Evolutionary conservation across 495 filamentous ascomycete species (phyloP).

Genomic region (Halenospora varia): DNA sequence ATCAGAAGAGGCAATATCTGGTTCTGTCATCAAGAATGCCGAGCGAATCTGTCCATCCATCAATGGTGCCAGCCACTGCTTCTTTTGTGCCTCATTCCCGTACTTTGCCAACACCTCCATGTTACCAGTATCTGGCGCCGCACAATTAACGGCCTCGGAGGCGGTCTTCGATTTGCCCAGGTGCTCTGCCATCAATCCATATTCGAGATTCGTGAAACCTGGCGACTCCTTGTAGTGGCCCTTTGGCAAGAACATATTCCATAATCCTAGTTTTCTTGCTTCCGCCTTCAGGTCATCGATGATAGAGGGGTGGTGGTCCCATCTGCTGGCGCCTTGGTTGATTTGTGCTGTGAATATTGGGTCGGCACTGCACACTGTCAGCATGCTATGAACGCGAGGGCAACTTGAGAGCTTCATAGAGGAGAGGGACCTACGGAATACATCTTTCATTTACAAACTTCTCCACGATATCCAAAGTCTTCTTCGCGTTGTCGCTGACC

Average conservation of each 20-base stretch:
- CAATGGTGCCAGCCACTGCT: slow-evolving; percentile 76
- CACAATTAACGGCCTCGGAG: slow-evolving; percentile 86
- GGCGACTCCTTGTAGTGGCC: slow-evolving; percentile 93
- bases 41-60: slow-evolving; percentile 83
- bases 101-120: slow-evolving; percentile 97
- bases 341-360: slow-evolving; percentile 73
- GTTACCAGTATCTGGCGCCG: slow-evolving; percentile 90
- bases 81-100: slow-evolving; percentile 85
- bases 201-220: slow-evolving; percentile 86
- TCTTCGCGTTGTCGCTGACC: slow-evolving; percentile 78
- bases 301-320: slow-evolving; percentile 72
- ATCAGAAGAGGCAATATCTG: slow-evolving; percentile 78
- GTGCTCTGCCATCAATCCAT: slow-evolving; percentile 89
- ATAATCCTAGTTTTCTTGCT: slow-evolving; percentile 80
- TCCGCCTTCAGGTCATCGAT: slow-evolving; percentile 86
- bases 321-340: slow-evolving; percentile 63
- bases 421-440: slow-evolving; percentile 54
- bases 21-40: slow-evolving; percentile 93
- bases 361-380: slow-evolving; percentile 50
- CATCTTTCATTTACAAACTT: slow-evolving; percentile 98
- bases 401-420: neutral
- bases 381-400: slow-evolving; percentile 1
- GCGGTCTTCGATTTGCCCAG: slow-evolving; percentile 75
- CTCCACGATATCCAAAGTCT: slow-evolving; percentile 67
- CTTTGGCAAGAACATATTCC: slow-evolving; percentile 97